A percentile compares a stretch with the other conserved stretches of the same genome.
Conservation (phyloP, 2,329 filamentous ascomycete genomes). For the Cryphonectria radicalis region DNA sequence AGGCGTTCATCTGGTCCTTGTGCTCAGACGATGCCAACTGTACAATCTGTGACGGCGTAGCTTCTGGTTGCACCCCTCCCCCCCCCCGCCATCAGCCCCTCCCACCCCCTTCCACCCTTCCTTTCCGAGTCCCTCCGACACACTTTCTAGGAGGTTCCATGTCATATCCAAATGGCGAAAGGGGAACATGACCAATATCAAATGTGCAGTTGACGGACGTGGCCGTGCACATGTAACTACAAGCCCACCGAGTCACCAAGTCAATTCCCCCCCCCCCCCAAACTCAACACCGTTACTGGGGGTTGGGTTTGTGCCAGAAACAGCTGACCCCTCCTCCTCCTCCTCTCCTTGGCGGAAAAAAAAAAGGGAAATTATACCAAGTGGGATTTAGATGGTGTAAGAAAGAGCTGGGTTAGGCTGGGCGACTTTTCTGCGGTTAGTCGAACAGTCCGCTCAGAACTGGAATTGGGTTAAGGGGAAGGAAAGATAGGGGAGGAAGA, state of each 20-base stretch:
- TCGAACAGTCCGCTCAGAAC: not conserved
- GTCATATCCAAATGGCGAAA: not conserved
- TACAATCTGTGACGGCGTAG: not conserved
- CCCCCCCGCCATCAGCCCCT: not conserved
- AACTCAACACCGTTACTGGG: not conserved
- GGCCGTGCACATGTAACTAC: not conserved
- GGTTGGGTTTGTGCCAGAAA: not conserved
- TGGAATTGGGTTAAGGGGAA: not conserved
- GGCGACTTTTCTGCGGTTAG: not conserved
- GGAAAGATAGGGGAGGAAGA: not conserved
- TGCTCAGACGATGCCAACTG: not conserved
- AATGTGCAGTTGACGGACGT: not conserved
- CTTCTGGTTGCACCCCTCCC: not conserved
- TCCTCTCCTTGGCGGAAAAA: not conserved
- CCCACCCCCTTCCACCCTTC: not conserved
- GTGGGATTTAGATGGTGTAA: not conserved
- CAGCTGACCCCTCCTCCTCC: not conserved
- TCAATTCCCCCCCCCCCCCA: not conserved
- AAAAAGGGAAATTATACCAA: not conserved
- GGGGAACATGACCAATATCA: not conserved
- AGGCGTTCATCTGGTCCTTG: not conserved
- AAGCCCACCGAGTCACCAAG: too few species aligned
- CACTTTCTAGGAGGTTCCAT: not conserved
- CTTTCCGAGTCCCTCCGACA: too few species aligned
- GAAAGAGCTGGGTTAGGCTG: too few species aligned